Base-by-base conservation (phyloP, 768 basidiomycete genomes). In the Kwoniella newhampshirensis region DNA sequence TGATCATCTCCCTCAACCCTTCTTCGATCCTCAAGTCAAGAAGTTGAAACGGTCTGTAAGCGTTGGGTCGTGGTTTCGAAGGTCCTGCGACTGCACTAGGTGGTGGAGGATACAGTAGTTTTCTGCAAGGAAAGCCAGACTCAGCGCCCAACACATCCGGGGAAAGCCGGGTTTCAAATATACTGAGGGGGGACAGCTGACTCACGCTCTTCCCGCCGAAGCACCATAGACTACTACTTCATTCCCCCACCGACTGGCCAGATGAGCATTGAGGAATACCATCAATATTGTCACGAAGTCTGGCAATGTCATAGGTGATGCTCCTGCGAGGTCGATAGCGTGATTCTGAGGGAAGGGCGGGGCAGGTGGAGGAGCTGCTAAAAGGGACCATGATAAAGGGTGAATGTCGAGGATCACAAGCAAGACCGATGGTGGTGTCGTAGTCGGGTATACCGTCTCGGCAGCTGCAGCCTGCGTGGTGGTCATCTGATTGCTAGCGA, bases 181-280 rank as follows among this genome's bases (percentile, higher is more conserved):
- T n/a, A n/a, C n/a, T n/a, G n/a, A n/a, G n/a, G n/a, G 39, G 17
- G 17, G 6, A 20, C 8, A 41, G 4, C 40, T 26, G 17, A 67
- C 64, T 62, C 49, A 71, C 66, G 71, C 65, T 58, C 53, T 59
- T 4, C 76, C 74, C 0, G 70, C 63, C 25, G 53, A 68, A 4
- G 93, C 94, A 7, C 85, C 94, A 73, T 91, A 94, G 53, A 97
- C 88, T 5, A 91, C 89, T 36, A 99, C 81, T 3, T 88, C 84
- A 73, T 99, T 99, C 75, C 94, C 92, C 78, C 92, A 87, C 63
- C 87, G 85, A 61, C 85, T 83, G 1, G 92, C 92, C 59, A 98
- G 82, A 77, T 98, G 92, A 2, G 91, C 84, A 71, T 99, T 98
- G 69, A 94, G 80, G 70, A 97, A 94, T 27, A 88, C 86, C 55